These are phyloP conservation scores for Gonium pectorale DNA, from an alignment of 139 green algal species.

Conservation along the genomic window DNA sequence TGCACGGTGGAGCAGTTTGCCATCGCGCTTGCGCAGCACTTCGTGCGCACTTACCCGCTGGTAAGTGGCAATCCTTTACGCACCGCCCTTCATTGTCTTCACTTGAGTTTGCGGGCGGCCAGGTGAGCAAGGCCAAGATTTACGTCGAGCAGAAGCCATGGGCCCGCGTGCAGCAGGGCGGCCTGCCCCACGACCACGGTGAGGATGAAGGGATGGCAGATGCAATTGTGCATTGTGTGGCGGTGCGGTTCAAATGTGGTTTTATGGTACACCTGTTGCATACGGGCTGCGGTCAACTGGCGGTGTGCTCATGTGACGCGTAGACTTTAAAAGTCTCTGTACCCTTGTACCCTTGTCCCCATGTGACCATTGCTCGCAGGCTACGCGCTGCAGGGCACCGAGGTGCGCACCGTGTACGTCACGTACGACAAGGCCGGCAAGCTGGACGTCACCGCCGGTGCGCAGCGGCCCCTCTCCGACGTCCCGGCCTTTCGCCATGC, in stretches of 20 bases:
- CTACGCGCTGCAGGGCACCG: slow-evolving; percentile 68
- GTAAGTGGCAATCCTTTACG: slow-evolving; percentile 13
- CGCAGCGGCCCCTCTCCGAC: not conserved
- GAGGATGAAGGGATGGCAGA: not conserved
- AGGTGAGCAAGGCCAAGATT: slow-evolving; percentile 89
- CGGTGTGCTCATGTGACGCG: too few relatives aligned
- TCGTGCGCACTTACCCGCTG: slow-evolving; percentile 86
- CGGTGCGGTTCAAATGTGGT: too few relatives aligned
- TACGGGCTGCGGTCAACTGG: too few relatives aligned
- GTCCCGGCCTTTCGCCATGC: not conserved
- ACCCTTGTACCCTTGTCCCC: not conserved
- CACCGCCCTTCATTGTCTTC: too few relatives aligned
- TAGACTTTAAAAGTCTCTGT: too few relatives aligned
- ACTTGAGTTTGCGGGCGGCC: not conserved
- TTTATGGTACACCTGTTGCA: too few relatives aligned
- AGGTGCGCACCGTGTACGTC: slow-evolving; percentile 76
- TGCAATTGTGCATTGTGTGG: too few relatives aligned
- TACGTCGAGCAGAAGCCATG: slow-evolving; percentile 90
- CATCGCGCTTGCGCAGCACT: slow-evolving; percentile 86
- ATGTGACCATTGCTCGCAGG: slow-evolving; percentile 54
- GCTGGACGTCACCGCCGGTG: slow-evolving; percentile 71
- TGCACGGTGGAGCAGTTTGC: slow-evolving; percentile 91
- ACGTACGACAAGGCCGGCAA: slow-evolving; percentile 66
- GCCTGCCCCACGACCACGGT: slow-evolving; percentile 85
- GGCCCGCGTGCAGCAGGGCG: slow-evolving; percentile 71